Conservation (phyloP, 2,329 filamentous ascomycete species). For the Blumeria graminis region DNA sequence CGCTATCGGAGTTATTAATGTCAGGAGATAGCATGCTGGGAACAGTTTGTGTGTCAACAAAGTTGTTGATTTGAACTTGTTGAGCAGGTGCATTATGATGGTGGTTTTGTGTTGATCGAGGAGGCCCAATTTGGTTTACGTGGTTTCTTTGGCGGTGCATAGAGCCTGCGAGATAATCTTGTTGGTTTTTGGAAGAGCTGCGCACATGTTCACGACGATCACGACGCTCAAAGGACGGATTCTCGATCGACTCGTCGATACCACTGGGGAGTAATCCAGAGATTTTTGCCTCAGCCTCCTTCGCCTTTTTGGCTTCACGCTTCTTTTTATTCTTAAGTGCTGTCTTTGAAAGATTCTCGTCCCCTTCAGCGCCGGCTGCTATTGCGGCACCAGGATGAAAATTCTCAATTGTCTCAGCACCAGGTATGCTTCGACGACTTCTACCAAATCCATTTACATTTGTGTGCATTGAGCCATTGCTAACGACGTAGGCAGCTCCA, state of each 20-base stretch:
- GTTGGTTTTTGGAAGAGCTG: constrained; percentile 23
- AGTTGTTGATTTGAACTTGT: constrained; percentile 13
- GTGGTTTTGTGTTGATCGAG: constrained; percentile 8
- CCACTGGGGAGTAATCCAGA: constrained; percentile 15
- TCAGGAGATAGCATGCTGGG: constrained; percentile 17
- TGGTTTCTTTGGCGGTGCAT: constrained; percentile 27
- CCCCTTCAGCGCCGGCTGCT: constrained; percentile 29
- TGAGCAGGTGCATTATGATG: constrained; percentile 2
- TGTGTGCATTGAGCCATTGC: constrained; percentile 47
- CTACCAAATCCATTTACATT: constrained; percentile 55
- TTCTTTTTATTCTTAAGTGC: constrained; percentile 98
- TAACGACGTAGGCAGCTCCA: constrained; percentile 59
- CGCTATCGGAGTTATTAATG: constrained; percentile 27
- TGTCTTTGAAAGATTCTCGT: constrained; percentile 53
- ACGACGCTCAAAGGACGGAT: constrained; percentile 20
- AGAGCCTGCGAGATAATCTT: constrained; percentile 21
- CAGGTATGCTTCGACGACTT: constrained; percentile 57
- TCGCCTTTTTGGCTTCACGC: constrained; percentile 74
- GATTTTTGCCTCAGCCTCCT: constrained; percentile 45
- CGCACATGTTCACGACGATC: constrained; percentile 27
- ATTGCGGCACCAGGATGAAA: constrained; percentile 41
- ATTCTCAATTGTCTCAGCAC: constrained; percentile 49
- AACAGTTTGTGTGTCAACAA: constrained; percentile 4
- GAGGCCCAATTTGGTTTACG: constrained; percentile 13
- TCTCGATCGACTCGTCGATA: constrained; percentile 1